A percentile compares a stretch with the other conserved stretches of the same genome.
These are phyloP conservation scores for Urochloa ruziziensis DNA, from an alignment of 176 grass and related monocot species.

Conservation along the genomic window DNA sequence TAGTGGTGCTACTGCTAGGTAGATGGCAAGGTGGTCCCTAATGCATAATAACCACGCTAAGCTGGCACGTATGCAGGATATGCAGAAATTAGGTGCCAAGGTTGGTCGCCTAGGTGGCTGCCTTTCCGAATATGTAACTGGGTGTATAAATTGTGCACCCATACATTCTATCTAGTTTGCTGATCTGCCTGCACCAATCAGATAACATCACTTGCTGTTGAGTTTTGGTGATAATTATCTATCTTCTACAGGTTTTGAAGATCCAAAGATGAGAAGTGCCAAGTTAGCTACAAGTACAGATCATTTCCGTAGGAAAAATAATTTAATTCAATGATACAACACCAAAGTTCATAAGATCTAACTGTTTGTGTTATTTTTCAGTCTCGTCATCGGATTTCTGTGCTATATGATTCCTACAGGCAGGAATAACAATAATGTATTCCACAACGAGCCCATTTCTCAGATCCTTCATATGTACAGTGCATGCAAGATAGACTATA, in stretches of 20 bases:
- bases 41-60: neutral
- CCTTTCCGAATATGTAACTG: neutral
- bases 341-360: neutral
- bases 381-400: neutral
- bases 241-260: neutral
- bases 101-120: neutral
- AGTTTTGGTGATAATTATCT: neutral
- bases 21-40: neutral
- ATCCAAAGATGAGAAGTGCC: neutral
- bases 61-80: neutral
- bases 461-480: neutral
- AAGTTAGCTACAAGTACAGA: neutral
- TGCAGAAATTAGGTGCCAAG: neutral
- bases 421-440: neutral
- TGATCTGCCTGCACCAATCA: neutral
- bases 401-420: neutral
- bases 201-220: neutral
- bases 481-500: neutral
- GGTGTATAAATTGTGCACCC: neutral
- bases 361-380: neutral
- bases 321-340: neutral
- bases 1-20: neutral
- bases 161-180: neutral
- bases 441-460: neutral
- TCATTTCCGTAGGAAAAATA: neutral